Conservation (phyloP, 352 stramenopile genomes). For the Aphanomyces cochlioides region DNA sequence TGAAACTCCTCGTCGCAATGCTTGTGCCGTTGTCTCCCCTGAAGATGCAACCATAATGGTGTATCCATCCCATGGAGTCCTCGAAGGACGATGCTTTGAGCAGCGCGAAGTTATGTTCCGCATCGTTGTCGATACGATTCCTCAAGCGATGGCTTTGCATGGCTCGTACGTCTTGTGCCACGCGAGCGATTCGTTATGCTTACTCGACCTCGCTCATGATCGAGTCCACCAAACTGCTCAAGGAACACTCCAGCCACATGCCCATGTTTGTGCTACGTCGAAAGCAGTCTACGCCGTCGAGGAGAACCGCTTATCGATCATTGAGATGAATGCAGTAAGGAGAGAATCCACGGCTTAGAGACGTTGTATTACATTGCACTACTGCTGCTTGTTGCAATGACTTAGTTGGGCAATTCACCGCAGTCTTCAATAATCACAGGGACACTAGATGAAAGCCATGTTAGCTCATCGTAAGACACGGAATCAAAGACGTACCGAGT, state of each 20-base stretch:
- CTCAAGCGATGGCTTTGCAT: not conserved
- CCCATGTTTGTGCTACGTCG: not conserved
- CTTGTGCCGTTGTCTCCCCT: not conserved
- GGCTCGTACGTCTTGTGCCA: not conserved
- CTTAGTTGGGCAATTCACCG: slow-evolving; percentile 84
- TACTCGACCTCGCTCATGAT: not conserved
- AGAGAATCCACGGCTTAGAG: no score
- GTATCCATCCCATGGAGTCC: not conserved
- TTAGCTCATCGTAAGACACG: not conserved
- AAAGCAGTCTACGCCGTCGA: not conserved
- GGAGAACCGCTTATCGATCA: no score
- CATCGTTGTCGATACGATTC: not conserved
- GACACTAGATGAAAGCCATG: slow-evolving; percentile 33
- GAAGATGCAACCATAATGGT: not conserved
- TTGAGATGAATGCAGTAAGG: no score
- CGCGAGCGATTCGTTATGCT: not conserved
- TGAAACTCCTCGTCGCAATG: not conserved
- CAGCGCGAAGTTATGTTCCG: slow-evolving; percentile 4
- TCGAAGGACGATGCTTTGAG: slow-evolving; percentile 6
- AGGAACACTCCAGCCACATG: not conserved
- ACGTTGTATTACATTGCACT: no score
- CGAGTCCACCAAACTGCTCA: not conserved
- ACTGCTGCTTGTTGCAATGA: not conserved
- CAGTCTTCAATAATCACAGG: slow-evolving; percentile 95
- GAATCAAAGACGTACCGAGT: slow-evolving; percentile 65